Base-by-base conservation (phyloP, 2,329 filamentous ascomycete genomes). In the Zymoseptoria crescenta region DNA sequence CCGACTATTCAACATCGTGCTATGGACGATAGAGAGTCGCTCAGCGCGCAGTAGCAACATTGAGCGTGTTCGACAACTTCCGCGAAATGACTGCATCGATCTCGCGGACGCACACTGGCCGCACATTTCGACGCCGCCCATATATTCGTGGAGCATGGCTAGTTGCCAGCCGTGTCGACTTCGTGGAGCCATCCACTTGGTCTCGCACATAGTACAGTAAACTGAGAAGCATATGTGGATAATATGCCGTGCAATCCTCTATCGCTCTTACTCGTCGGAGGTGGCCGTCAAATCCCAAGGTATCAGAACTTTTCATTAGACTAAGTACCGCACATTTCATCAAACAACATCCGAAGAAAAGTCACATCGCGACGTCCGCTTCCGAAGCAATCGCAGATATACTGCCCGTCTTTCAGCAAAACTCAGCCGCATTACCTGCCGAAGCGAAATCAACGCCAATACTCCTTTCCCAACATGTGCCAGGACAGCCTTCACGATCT, bases 401-500 rank as follows among this genome's bases (percentile, higher is more conserved):
- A n/a, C 5, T 13, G n/a, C n/a, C 35, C 13, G 4, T 16, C 35
- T 45, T 45, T 13, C 13, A 45, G 35, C 35, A 45, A 16, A n/a
- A 45, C 5, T 13, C 7, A 24, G 24, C 24, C 24, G 4, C 24
- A 24, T 24, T 4, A 24, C 24, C 35, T n/a, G 13, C 35, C 13
- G 35, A 16, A 16, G 7, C 13, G 16, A 16, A 16, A 2, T n/a
- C 35, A 45, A 13, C 35, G 35, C 35, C 35, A 45, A 45, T 13
- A 5, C 5, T 16, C 35, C 35, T 16, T 6, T 2, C 35, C 51
- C n/a, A 52, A 8, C 16, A 71, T 71, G 68, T 86, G 83, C 73
- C 76, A 81, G 67, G 75, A 76, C 41, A 67, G 74, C 13, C 73
- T 84, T 55, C 83, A 85, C 74, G 72, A 77, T 49, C 84, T 89